Conservation (phyloP, 495 filamentous ascomycete species). For the Penicillium bialowiezense region DNA sequence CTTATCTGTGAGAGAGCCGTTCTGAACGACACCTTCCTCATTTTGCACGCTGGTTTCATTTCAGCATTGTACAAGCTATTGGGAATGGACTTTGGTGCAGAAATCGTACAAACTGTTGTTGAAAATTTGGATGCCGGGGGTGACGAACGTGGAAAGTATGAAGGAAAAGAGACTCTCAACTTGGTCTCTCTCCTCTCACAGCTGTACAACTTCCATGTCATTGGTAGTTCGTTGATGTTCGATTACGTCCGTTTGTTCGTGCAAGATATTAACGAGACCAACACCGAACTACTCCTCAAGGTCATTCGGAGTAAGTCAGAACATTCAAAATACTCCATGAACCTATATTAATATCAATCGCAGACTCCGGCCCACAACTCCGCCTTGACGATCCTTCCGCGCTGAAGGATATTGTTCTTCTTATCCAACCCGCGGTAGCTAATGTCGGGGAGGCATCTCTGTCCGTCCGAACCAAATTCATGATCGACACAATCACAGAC, state of each 20-base stretch:
- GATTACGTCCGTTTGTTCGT: conserved; percentile 84
- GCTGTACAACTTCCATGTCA: conserved; percentile 87
- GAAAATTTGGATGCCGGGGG: conserved; percentile 57
- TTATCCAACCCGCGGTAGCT: conserved; percentile 69
- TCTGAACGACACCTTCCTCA: conserved; percentile 82
- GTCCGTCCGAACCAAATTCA: conserved; percentile 90
- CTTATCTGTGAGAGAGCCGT: conserved; percentile 72
- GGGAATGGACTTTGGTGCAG: conserved; percentile 83
- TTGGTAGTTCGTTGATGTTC: conserved; percentile 79
- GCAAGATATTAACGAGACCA: conserved; percentile 73
- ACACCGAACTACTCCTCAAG: conserved; percentile 85
- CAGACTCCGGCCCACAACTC: conserved; percentile 71
- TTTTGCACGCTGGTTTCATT: conserved; percentile 87
- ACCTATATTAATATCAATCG: conserved; percentile 4
- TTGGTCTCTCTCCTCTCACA: conserved; percentile 80
- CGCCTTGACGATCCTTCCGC: conserved; percentile 87
- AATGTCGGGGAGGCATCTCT: conserved; percentile 65
- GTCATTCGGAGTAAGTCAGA: conserved; percentile 64
- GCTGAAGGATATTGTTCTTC: conserved; percentile 84
- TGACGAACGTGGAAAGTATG: conserved; percentile 39
- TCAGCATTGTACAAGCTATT: conserved; percentile 82
- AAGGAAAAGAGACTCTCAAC: conserved; percentile 71
- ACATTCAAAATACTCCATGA: too few species aligned
- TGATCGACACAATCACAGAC: conserved; percentile 95
- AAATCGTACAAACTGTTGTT: conserved; percentile 73